Percentiles rank a stretch among this genome's conserved stretches.
These are phyloP conservation scores for Solanum peruvianum DNA, from an alignment of 257 asterid genomes.

Conservation along the genomic window DNA sequence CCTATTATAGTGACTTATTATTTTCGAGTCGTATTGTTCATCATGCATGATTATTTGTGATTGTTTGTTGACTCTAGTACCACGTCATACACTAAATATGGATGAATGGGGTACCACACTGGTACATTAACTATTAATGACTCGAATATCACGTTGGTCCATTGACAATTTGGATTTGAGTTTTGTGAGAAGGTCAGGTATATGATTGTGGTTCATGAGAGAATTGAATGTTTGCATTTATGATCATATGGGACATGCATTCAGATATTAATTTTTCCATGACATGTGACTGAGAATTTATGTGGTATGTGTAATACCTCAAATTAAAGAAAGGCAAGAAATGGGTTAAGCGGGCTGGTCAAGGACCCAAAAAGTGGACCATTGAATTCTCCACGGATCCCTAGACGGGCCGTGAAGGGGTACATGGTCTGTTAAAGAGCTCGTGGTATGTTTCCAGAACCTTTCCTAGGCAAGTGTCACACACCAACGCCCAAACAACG, in stretches of 20 bases:
- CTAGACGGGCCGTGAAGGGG: too few relatives aligned
- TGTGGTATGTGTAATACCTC: background rate
- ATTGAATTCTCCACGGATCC: too few relatives aligned
- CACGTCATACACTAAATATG: background rate
- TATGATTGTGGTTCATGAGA: background rate
- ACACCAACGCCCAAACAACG: rapidly evolving
- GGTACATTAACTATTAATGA: background rate
- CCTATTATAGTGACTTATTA: background rate
- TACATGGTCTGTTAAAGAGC: rapidly evolving
- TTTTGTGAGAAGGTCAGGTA: background rate
- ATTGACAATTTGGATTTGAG: too few relatives aligned
- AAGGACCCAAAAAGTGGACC: background rate
- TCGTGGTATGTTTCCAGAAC: background rate
- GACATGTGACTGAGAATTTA: background rate
- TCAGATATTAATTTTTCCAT: too few relatives aligned
- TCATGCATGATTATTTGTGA: background rate
- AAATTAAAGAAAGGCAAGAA: too few relatives aligned
- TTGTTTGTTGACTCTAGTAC: background rate
- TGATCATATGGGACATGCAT: background rate
- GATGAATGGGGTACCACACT: background rate
- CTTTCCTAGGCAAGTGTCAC: background rate
- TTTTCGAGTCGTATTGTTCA: background rate
- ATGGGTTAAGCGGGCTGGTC: rapidly evolving
- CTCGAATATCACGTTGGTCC: background rate
- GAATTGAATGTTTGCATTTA: background rate